Base-by-base conservation (phyloP, 768 basidiomycete species). In the Hypsizygus marmoreus region DNA sequence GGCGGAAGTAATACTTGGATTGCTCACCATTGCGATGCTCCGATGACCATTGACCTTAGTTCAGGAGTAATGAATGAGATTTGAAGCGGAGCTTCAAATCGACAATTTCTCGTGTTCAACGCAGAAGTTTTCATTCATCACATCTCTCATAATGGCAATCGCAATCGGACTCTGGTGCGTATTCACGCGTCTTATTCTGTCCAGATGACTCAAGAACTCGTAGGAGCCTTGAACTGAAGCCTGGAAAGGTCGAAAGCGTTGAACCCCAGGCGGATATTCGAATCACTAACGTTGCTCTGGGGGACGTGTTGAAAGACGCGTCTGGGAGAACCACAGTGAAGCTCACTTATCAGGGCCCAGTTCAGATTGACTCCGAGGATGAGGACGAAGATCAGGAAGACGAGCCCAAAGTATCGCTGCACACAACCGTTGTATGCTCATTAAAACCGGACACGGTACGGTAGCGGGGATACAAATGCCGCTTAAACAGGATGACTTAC, bases 271-370 rank as follows among this genome's bases (percentile, higher is more conserved):
- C 76, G 26, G 86, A 89, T 67, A 68, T 95, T 60, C 76, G 78
- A 60, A 79, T 97, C 60, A 91, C 89, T 60, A 93, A 92, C 62
- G 82, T 84, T 34, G 80, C 91, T 2, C 80, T 94, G 39, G 86
- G 87, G 41, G 86, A 90, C 47, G 75, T 80, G 55, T 70, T 95
- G 45, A 72, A 67, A 29, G 85, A 91, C 62, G 56, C 70, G 39
- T 68, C 71, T 26, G 79, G 76, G 11, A 72, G 88, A 43, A 83
- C 84, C 19, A 77, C 82, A 16, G 71, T 89, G 56, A 91, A 88
- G 65, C 69, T 91, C 47, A 73, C 72, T 19, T 88, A 85, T 59
- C 67, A 63, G 51, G 63, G 61, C 34, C 69, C 70, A 41, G 45
- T 57, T 16, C 53, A 54, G 12, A 47, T 59, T 1, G 72, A 73